Evolutionary conservation across 2,329 filamentous ascomycete genomes (phyloP), one percentile per base, ranked within the genome.

Genomic region (Colletotrichum gloeosporioides): DNA sequence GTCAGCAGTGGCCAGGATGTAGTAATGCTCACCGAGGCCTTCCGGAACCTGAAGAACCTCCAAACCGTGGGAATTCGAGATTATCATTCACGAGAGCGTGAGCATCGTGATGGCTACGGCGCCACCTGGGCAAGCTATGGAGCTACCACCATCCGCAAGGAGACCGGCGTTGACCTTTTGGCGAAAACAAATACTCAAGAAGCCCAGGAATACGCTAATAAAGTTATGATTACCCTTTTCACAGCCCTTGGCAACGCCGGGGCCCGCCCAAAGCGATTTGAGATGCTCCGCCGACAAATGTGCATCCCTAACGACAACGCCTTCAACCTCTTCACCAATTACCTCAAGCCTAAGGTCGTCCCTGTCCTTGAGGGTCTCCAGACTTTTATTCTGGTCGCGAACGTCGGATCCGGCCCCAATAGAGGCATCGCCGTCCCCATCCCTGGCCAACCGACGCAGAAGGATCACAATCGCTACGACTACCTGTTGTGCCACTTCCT

Each of bases 21-120:
- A 2, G 85, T 89, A 8, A 87, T 93, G 87, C 87, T 94, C 18
- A 83, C 86, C 0, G 86, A 90, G 36, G 92, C 92, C 3, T 90
- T 94, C 69, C 79, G 82, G 12, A 88, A 89, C 39, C 85, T 94
- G 6, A 80, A 82, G 1, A 90, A 90, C 70, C 87, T 94, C 7
- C 83, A 89, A 34, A 90, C 87, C 0, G 81, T 94, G 16, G 89
- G 91, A 29, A 84, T 94, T 29, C 89, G 92, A 22, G 91, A 94
- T 80, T 93, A 90, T 82, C 85, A 89, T 79, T 89, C 89, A 0
- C 27, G 6, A 1, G 86, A 82, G 12, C 89, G 92, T 6, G 10
- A 31, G 7, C 80, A 79, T 15, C 88, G 92, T 4, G 92, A 94
- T 64, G 85, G 85, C 3, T 63, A 36, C 1, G 22, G 75, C 15